A percentile compares a stretch with the other conserved stretches of the same genome.
Conservation (phyloP, 176 grass and related monocot genomes). For the Lolium perenne region DNA sequence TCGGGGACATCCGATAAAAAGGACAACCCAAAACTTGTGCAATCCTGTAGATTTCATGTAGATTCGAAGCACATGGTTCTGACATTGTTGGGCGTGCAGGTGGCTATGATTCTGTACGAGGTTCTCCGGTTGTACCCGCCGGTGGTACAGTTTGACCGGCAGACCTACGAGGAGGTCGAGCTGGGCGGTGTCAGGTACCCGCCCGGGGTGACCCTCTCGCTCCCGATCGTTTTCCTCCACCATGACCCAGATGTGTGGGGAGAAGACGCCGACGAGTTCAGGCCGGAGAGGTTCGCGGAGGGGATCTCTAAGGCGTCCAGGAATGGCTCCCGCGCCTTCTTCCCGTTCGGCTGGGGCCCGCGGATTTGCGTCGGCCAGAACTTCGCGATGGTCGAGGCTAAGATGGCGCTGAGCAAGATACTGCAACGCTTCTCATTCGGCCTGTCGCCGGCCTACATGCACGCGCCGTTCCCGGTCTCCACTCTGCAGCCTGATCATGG, state of each 20-base stretch:
- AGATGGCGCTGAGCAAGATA: slow-evolving; percentile 58
- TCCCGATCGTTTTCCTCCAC: slow-evolving; percentile 50
- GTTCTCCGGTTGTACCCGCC: slow-evolving; percentile 64
- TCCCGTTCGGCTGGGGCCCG: slow-evolving; percentile 59
- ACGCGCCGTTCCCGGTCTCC: slow-evolving; percentile 43
- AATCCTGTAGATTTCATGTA: too few species aligned
- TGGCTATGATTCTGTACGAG: slow-evolving; percentile 50
- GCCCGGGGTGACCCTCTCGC: slow-evolving; percentile 20
- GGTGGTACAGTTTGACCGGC: slow-evolving; percentile 24
- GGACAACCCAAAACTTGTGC: too few species aligned
- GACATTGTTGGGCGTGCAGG: too few species aligned
- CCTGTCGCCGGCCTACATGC: slow-evolving; percentile 51
- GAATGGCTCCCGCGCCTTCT: slow-evolving; percentile 16
- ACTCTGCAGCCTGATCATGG: slow-evolving; percentile 59
- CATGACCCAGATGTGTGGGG: slow-evolving; percentile 48
- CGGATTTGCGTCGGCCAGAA: slow-evolving; percentile 55
- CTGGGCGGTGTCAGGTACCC: slow-evolving; percentile 55
- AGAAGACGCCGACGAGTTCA: slow-evolving; percentile 54
- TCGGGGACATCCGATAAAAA: too few species aligned
- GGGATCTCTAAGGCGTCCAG: slow-evolving; percentile 49
- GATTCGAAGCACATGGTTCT: too few species aligned
- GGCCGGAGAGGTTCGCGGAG: slow-evolving; percentile 53
- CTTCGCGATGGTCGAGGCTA: slow-evolving; percentile 62
- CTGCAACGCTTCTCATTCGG: slow-evolving; percentile 54
- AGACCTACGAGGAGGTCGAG: slow-evolving; percentile 36